Base-by-base conservation (phyloP, 2,329 filamentous ascomycete species). In the Cadophora sp. region DNA sequence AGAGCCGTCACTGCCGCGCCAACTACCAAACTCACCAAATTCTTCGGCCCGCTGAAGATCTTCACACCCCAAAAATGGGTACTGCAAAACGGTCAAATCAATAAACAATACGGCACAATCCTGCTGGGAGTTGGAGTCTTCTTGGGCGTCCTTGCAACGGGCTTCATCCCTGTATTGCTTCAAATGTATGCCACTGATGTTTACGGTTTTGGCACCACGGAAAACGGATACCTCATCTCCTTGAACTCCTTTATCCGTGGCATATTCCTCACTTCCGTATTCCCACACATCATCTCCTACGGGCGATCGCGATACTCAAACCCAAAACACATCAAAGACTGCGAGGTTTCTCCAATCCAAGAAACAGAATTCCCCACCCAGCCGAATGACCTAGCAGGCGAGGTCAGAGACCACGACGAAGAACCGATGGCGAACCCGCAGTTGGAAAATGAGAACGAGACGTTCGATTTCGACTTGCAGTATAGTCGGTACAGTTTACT, bases 101-200 rank as follows among this genome's bases (percentile, higher is more conserved):
- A 79, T 60, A 86, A 79, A 22, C 87, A 91, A 70, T 87, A 87
- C 27, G 89, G 90, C 1, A 83, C 91, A 0, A 78, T 90, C 3
- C 85, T 91, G 1, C 83, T 92, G 3, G 90, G 88, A 24, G 79
- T 83, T 0, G 90, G 90, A 1, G 88, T 91, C 1, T 92, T 91
- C 68, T 78, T 91, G 0, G 89, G 87, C 0, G 89, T 92, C 75
- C 82, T 92, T 1, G 89, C 90, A 0, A 92, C 90, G 0, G 89
- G 88, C 1, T 92, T 91, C 66, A 89, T 90, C 0, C 87, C 88
- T 0, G 81, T 87, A 0, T 79, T 92, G 12, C 77, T 84, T 0
- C 83, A 84, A 65, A 82, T 84, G 79, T 84, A 83, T 72, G 77
- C 81, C 5, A 83, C 82, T 0, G 79, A 82, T 29, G 75, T 79